These are phyloP conservation scores for Vitis rotundifolia DNA, from an alignment of 164 flowering plant genomes.

Conservation along the genomic window DNA sequence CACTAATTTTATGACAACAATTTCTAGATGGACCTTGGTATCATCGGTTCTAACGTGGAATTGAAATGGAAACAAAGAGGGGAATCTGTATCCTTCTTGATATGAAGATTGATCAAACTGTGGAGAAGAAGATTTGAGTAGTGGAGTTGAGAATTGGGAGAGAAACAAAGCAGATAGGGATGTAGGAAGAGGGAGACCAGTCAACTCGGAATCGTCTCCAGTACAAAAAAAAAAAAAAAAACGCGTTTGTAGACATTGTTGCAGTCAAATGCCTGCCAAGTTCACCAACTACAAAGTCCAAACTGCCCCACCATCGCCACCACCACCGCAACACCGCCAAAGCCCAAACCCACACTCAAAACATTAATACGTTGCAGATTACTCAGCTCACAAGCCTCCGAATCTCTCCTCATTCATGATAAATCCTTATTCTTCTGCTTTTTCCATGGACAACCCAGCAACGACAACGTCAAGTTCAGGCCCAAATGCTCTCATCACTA, in stretches of 20 bases:
- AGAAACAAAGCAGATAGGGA: neutral
- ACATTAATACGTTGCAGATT: too few relatives aligned
- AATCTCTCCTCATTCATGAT: constrained; percentile 3
- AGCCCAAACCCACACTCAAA: neutral
- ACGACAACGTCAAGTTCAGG: constrained; percentile 4
- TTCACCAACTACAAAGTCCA: neutral
- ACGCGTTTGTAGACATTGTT: constrained; percentile 17
- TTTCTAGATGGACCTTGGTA: too few relatives aligned
- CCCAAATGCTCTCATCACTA: constrained; percentile 54
- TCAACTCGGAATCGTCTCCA: constrained; percentile 20
- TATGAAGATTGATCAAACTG: too few relatives aligned
- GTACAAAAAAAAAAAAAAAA: neutral
- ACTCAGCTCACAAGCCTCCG: neutral
- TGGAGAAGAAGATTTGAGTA: too few relatives aligned
- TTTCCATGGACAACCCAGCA: constrained; percentile 20
- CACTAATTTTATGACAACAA: too few relatives aligned
- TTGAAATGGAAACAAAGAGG: too few relatives aligned
- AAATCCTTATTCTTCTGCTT: neutral
- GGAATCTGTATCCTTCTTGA: too few relatives aligned
- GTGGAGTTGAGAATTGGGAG: neutral
- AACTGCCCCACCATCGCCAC: neutral
- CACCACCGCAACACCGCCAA: neutral
- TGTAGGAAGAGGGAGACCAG: constrained; percentile 11
- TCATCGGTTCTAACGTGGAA: too few relatives aligned
- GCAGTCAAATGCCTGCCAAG: constrained; percentile 12